Conservation (phyloP, 148 eudicot species). For the Dysphania ambrosioides region DNA sequence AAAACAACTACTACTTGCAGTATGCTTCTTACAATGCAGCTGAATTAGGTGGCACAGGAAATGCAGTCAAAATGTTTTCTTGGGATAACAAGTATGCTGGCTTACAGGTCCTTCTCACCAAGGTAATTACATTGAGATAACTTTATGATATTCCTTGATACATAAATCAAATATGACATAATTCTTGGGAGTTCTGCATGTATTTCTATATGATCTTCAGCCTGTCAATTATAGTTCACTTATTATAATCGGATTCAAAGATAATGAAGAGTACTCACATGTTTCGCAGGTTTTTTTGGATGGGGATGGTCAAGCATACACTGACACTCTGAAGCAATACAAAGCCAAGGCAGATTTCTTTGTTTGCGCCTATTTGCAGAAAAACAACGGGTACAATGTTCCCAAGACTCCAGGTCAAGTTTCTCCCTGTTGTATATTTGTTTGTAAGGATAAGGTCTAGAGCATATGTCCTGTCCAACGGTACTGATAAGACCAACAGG, state of each 20-base stretch:
- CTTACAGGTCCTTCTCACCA: constrained; percentile 56
- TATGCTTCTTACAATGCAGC: constrained; percentile 50
- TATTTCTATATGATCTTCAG: neutral
- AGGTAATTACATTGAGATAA: constrained; percentile 29
- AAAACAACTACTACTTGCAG: constrained; percentile 41
- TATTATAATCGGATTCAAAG: too few species aligned
- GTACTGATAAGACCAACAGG: neutral
- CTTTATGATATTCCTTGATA: neutral
- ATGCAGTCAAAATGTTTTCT: constrained; percentile 52
- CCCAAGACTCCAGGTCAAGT: constrained; percentile 64
- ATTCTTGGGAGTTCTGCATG: neutral
- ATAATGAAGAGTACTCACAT: neutral
- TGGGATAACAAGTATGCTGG: constrained; percentile 88
- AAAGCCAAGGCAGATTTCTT: constrained; percentile 79
- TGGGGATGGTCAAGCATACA: constrained; percentile 51
- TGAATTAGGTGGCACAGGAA: constrained; percentile 51
- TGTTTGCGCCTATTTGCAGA: constrained; percentile 71
- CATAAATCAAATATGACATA: neutral
- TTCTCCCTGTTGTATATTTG: neutral
- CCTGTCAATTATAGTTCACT: neutral
- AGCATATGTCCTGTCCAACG: neutral
- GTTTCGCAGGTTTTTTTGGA: constrained; percentile 49
- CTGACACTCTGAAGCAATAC: constrained; percentile 50
- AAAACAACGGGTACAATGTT: constrained; percentile 61
- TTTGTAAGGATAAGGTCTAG: neutral